Conservation (phyloP, 495 filamentous ascomycete species). For the Hypoxylon perforatum region DNA sequence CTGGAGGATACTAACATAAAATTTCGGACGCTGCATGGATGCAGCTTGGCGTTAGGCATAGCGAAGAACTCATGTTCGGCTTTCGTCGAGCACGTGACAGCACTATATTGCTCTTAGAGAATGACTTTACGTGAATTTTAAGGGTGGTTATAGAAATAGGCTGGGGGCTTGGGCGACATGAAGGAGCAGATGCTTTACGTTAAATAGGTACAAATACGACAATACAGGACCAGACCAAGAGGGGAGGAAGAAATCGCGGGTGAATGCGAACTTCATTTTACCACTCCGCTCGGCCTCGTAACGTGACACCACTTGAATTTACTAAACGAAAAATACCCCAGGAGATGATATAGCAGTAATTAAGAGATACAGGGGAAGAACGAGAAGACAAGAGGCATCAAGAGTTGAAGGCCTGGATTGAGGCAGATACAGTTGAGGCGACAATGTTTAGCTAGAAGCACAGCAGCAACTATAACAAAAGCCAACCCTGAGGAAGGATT, state of each 20-base stretch:
- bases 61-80: constrained; percentile 38
- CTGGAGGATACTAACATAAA: constrained; percentile 56
- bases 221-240: constrained; percentile 2
- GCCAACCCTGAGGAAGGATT: not conserved
- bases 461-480: not conserved
- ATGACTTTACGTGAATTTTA: constrained; percentile 8
- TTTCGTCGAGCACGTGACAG: constrained; percentile 38
- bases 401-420: not conserved
- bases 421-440: not conserved
- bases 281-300: constrained; percentile 9
- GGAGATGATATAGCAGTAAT: not conserved
- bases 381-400: not conserved
- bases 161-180: constrained; percentile 6
- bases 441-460: not conserved
- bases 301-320: constrained; percentile 5
- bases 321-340: not conserved
- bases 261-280: constrained; percentile 30
- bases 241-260: constrained; percentile 32
- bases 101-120: constrained; percentile 36
- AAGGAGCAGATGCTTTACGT: not conserved
- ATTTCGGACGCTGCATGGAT: constrained; percentile 75
- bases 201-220: constrained; percentile 2
- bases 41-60: constrained; percentile 55
- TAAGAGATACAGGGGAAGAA: not conserved
- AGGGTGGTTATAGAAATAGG: constrained; percentile 1